Percentiles rank a stretch among this genome's conserved stretches.
Evolutionary conservation across 345 rosid species (phyloP).

Genomic region (Eucalyptus sp.): DNA sequence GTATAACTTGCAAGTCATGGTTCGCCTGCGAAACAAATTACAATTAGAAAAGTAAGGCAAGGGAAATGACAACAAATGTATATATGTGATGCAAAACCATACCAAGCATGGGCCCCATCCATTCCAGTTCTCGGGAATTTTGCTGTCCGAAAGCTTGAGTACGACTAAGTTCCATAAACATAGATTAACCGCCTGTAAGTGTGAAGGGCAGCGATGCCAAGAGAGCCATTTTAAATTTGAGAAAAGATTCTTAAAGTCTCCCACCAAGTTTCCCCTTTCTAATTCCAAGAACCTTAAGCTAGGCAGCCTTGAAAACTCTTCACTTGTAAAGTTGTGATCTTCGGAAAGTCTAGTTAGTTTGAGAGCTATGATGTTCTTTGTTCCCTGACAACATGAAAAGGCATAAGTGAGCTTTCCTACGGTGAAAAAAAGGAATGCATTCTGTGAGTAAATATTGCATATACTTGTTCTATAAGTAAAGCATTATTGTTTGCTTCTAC

Average conservation of each 20-base stretch:
- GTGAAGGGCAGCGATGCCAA: background rate
- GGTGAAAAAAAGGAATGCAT: too few relatives aligned
- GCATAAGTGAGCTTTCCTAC: background rate
- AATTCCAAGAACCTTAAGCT: background rate
- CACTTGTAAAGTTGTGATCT: background rate
- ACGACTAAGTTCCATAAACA: background rate
- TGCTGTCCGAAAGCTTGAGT: background rate
- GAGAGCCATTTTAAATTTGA: background rate
- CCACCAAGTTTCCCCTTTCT: background rate
- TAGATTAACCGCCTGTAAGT: background rate
- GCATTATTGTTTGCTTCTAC: background rate
- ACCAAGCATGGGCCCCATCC: background rate
- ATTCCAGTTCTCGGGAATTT: background rate
- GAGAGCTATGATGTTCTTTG: background rate
- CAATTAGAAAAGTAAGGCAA: background rate
- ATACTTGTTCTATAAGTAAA: background rate
- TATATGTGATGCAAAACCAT: rapidly evolving
- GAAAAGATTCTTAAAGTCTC: background rate
- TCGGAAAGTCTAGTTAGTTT: background rate
- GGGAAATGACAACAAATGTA: background rate
- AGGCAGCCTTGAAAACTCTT: background rate
- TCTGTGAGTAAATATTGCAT: background rate
- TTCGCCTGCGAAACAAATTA: background rate
- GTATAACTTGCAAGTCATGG: background rate
- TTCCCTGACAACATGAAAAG: background rate